phyloP scores from a whole-genome alignment of 768 basidiomycete species.

The Cantharellus cinnabarinus region DNA sequence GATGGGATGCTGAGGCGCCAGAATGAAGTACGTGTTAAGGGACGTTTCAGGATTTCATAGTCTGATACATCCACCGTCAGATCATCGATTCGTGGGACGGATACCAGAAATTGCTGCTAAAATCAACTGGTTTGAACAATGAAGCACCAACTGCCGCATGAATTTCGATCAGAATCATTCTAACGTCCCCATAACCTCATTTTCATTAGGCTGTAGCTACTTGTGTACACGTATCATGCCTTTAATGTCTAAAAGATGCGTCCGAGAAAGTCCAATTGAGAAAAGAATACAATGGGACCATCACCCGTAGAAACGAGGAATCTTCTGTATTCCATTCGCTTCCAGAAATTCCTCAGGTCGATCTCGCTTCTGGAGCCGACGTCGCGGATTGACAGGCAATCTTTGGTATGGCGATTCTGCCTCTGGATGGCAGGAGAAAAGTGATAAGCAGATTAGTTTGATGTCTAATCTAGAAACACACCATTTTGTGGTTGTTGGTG shows the following conservation, averaged over 20 bases:
- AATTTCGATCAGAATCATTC: no score
- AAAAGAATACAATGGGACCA: no score
- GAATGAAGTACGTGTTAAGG: constrained; percentile 34
- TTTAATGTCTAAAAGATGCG: no score
- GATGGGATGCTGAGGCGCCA: constrained; percentile 75
- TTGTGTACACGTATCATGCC: no score
- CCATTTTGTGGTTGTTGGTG: background rate
- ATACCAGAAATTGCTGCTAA: constrained; percentile 56
- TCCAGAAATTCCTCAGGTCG: constrained; percentile 72
- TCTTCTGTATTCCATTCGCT: constrained; percentile 22
- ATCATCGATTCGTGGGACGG: constrained; percentile 62
- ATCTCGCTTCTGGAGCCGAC: constrained; percentile 59
- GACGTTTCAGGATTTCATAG: background rate
- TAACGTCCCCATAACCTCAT: no score
- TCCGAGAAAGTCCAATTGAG: no score
- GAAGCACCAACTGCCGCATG: no score
- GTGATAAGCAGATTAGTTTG: background rate
- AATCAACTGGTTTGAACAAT: constrained; percentile 8
- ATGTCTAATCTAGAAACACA: background rate
- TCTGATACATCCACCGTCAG: constrained; percentile 17
- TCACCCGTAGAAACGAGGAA: constrained; percentile 5
- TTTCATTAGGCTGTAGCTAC: no score
- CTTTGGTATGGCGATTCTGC: constrained; percentile 80
- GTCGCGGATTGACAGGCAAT: constrained; percentile 59
- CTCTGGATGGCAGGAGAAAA: constrained; percentile 13